Evolutionary conservation across 768 basidiomycete genomes (phyloP), one percentile per base, ranked within the genome.

Genomic region (Suillus cothurnatus): DNA sequence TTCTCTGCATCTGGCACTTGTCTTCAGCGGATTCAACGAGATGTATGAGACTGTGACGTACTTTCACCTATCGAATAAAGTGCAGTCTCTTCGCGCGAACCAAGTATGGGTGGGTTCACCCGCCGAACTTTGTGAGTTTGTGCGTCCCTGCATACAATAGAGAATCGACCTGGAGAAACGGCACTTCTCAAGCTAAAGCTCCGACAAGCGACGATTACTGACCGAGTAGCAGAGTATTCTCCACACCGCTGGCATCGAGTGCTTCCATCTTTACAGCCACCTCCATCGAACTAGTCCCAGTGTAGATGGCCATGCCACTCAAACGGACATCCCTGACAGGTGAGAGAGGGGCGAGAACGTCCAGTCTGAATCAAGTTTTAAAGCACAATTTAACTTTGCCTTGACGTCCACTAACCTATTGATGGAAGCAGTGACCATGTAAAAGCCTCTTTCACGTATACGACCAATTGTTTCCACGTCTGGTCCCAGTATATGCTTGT

Each of bases 251-350:
- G 21, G 70, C 71, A 23, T 81, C 81, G 34, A 88, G 75, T 3
- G 81, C 86, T 72, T 94, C 91, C 89, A 94, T 91, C 73, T 90
- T 91, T 50, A 95, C 89, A 6, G 87, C 90, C n/a, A 94, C 87
- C 72, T 94, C 92, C 86, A 94, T 91, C 0, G 90, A 92, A 63
- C 88, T 90, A 56, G 73, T 80, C 0, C 92, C 93, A 0, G 89
- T 89, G 69, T 89, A 90, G 39, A 93, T 88, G 23, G 94, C 92
- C 70, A 94, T 92, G 0, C 93, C 93, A 41, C 89, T 89, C 39
- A 94, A 77, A 31, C 90, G 82, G 28, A 94, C 80, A 72, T 94
- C 92, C 12, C 87, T 82, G 14, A 85, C 77, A 14, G 88, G 85
- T 61, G 85, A 76, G 17, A 92, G 75, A 14, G 84, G 79, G 1